A percentile compares a stretch with the other conserved stretches of the same genome.
Evolutionary conservation across 2,329 filamentous ascomycete species (phyloP).

Genomic region (Colletotrichum sansevieriae): DNA sequence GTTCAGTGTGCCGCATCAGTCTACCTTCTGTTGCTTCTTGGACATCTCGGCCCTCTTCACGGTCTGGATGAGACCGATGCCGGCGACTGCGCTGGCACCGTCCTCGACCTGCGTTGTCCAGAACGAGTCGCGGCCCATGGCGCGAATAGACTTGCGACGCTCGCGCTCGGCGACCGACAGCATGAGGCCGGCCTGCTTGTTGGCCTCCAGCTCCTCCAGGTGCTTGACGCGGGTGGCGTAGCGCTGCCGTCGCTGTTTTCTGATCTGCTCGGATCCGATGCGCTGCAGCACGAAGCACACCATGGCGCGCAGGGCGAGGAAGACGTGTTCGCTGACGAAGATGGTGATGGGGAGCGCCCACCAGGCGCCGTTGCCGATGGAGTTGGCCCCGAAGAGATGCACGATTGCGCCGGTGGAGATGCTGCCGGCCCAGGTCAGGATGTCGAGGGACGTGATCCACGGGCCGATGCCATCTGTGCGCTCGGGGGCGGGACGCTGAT

Average conservation of each 20-base stretch:
- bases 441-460: conserved; percentile 76
- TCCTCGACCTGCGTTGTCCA: conserved; percentile 59
- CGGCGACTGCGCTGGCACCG: conserved; percentile 52
- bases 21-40: conserved; percentile 38
- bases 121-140: conserved; percentile 51
- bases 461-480: conserved; percentile 81
- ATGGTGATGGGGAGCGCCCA: conserved; percentile 77
- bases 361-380: conserved; percentile 67
- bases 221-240: conserved; percentile 54
- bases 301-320: conserved; percentile 69
- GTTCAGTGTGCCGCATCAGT: not conserved
- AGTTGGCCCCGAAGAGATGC: conserved; percentile 76
- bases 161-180: conserved; percentile 54
- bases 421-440: conserved; percentile 79
- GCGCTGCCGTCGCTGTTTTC: conserved; percentile 54
- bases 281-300: conserved; percentile 53
- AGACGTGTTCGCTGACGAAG: conserved; percentile 80
- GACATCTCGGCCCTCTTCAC: conserved; percentile 42
- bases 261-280: conserved; percentile 56
- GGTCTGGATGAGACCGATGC: conserved; percentile 51
- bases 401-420: conserved; percentile 79
- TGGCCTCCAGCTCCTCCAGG: conserved; percentile 57
- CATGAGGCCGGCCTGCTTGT: conserved; percentile 50
- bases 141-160: conserved; percentile 53
- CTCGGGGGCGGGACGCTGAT: conserved; percentile 76